Evolutionary conservation across 2,329 filamentous ascomycete species (phyloP), one percentile per base, ranked within the genome.

Genomic region (Blastomyces emzantsi): DNA sequence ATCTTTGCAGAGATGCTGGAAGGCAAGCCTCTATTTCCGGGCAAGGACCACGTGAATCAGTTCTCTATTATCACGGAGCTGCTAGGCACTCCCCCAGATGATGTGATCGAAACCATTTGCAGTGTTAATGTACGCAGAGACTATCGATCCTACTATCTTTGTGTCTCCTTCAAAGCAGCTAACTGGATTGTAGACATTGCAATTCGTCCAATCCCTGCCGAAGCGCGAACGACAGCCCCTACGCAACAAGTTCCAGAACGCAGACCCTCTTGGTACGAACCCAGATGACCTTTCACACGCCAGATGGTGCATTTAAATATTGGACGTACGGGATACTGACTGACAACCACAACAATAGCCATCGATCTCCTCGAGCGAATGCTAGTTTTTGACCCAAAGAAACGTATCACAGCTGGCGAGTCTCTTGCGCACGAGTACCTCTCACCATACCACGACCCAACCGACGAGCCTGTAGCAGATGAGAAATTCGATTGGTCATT

Each of bases 401-500:
- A 92, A 84, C 87, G 94, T 73, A 88, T 97, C 73, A 91, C 90
- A 67, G 94, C 94, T 13, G 85, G 87, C 63, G 86, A 95, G 67
- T 93, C 90, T 33, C 85, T 99, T 61, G 87, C 88, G 58, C 92
- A 99, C 78, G 90, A 93, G 69, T 99, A 99, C 76, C 89, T 99
- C 59, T 85, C 91, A 11, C 93, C 93, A 8, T 99, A 99, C 81
- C 94, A 99, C 78, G 94, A 99, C 74, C 92, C 94, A 9, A 94
- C 90, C 55, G 94, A 99, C 73, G 94, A 99, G 81, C 94, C 94
- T 1, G 87, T 92, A 19, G 90, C 94, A 28, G 90, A 96, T 66
- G 92, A 97, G 81, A 97, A 96, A 80, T 99, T 99, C 72, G 94
- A 99, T 76, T 99, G 94, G 94, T 97, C 92, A 62, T 99, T 99